Evolutionary conservation across 2,329 filamentous ascomycete genomes (phyloP), one percentile per base, ranked within the genome.

Genomic region (Xylaria sp.): DNA sequence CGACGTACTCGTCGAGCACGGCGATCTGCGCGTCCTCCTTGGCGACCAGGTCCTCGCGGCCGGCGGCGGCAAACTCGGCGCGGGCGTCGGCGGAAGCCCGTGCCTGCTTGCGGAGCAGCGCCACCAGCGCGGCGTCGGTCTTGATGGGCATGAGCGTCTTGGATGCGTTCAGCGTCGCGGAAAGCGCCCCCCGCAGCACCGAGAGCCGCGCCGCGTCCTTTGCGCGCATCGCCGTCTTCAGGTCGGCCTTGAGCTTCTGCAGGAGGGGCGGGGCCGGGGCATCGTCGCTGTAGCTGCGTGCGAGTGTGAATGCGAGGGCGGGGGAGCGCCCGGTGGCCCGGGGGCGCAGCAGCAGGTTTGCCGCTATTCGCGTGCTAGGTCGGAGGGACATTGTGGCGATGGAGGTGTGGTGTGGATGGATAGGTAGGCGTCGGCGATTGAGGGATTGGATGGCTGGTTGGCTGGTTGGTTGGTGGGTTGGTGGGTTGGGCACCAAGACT

Each of bases 161-260:
- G 78, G 89, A 90, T 39, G 91, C 89, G 79, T 94, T 94, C 73
- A 90, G 89, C 69, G 91, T 89, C 70, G 91, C 87, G 36, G 91
- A 85, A 71, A 94, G 85, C 69, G 94, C 82, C 48, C 85, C 79
- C 72, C 92, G 90, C 57, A 95, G 85, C 45, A 93, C 91, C 47
- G 86, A 82, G 30, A 94, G 87, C 2, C 90, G 88, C 30, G 87
- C 82, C 30, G 84, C 80, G 76, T 92, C 89, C 79, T 90, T 91
- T 73, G 84, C 84, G 67, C 85, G 85, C 89, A 92, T 91, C 57
- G 89, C 89, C 9, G 83, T 79, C 81, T 92, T 92, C 69, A 92
- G 82, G 73, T 92, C 89, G 71, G 78, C 80, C 75, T 87, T 88
- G 74, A 89, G 81, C 79, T 85, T 86, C 62, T 82, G 78, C 51